A percentile compares a stretch with the other conserved stretches of the same genome.
These are phyloP conservation scores for Datura wrightii DNA, from an alignment of 257 asterid species.

Conservation along the genomic window DNA sequence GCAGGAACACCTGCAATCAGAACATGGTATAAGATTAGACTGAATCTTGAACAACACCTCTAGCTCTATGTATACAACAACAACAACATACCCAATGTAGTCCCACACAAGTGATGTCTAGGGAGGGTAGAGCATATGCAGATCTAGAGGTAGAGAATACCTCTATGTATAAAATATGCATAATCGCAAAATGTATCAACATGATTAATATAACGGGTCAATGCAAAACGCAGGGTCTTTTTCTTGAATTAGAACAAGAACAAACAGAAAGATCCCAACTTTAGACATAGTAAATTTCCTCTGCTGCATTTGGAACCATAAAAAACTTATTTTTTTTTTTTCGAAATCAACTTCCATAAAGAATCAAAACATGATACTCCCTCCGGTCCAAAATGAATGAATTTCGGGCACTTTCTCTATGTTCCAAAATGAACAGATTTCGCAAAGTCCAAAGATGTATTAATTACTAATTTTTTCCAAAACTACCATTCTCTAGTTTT, in stretches of 20 bases:
- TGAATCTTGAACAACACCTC: not conserved
- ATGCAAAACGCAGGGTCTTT: not conserved
- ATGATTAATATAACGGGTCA: constrained; percentile 1
- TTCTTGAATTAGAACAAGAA: constrained; percentile 18
- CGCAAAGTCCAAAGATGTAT: too few relatives aligned
- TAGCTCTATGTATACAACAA: not conserved
- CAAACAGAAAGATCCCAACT: constrained; percentile 1
- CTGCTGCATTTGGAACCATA: not conserved
- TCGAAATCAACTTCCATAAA: not conserved
- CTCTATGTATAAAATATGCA: not conserved
- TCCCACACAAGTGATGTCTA: too few relatives aligned
- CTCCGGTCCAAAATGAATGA: too few relatives aligned
- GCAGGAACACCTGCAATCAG: constrained; percentile 5
- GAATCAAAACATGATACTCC: not conserved
- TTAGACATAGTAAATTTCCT: not conserved
- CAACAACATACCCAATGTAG: too few relatives aligned
- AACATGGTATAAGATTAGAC: constrained; percentile 6
- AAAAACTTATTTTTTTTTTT: not conserved
- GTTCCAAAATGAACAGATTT: too few relatives aligned
- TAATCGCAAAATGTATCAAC: not conserved
- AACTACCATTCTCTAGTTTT: too few relatives aligned
- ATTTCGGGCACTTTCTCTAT: too few relatives aligned
- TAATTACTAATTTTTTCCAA: too few relatives aligned
- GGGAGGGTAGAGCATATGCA: too few relatives aligned
- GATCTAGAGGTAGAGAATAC: too few relatives aligned